Conservation (phyloP, 225 moss, liverwort and hornwort species). For the Ulota crispa region DNA sequence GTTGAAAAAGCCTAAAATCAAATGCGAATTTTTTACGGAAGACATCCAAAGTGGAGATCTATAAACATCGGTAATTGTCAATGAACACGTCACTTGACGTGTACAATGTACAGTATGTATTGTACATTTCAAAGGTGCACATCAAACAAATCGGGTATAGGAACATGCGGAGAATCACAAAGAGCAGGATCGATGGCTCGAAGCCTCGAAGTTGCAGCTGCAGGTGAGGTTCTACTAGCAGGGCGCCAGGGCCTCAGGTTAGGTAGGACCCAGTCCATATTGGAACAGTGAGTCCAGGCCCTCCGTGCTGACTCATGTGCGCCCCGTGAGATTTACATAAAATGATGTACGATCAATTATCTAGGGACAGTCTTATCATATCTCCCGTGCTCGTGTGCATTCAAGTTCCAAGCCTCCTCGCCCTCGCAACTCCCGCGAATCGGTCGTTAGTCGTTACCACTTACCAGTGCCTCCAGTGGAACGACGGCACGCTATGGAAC, state of each 20-base stretch:
- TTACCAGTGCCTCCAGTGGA: background rate
- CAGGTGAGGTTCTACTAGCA: background rate
- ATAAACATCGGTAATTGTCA: too few species aligned
- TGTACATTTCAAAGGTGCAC: background rate
- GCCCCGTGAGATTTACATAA: constrained; percentile 4
- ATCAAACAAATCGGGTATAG: background rate
- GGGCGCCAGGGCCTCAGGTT: too few species aligned
- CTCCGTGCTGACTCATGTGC: background rate
- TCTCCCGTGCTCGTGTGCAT: background rate
- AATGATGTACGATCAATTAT: background rate
- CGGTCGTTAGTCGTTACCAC: too few species aligned
- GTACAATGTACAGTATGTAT: background rate
- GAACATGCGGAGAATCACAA: background rate
- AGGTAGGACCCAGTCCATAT: background rate
- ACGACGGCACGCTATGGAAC: background rate
- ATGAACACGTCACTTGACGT: too few species aligned
- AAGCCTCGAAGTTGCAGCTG: background rate
- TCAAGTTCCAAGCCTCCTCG: background rate
- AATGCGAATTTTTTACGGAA: too few species aligned
- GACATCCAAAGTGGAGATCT: too few species aligned
- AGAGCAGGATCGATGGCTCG: background rate
- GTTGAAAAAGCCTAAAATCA: too few species aligned
- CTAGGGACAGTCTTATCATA: background rate
- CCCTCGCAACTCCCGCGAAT: background rate
- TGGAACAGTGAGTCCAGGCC: background rate